A percentile compares a stretch with the other conserved stretches of the same genome.
Conservation (phyloP, 148 eudicot species). For the Spergularia marina region DNA sequence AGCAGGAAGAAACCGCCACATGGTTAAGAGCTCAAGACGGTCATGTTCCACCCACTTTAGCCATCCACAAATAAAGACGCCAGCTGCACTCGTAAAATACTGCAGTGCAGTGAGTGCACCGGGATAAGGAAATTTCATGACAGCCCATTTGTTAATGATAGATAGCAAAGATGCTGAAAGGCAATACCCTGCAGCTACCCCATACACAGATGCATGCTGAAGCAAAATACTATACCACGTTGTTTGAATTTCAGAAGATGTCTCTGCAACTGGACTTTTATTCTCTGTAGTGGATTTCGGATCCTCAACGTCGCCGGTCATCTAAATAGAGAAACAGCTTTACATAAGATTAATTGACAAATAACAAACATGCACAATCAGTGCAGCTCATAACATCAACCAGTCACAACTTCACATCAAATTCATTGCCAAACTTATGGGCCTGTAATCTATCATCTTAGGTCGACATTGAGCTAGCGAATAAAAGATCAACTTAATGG, state of each 20-base stretch:
- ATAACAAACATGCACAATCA: neutral
- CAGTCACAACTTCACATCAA: neutral
- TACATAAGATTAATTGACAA: neutral
- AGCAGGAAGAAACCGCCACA: constrained; percentile 93
- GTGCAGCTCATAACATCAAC: neutral
- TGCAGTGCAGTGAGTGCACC: constrained; percentile 92
- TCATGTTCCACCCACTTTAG: constrained; percentile 70
- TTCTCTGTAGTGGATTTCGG: constrained; percentile 37
- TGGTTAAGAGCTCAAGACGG: constrained; percentile 59
- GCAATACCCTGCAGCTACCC: constrained; percentile 92
- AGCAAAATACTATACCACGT: constrained; percentile 56
- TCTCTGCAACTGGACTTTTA: constrained; percentile 26
- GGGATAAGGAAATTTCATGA: constrained; percentile 94
- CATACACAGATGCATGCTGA: constrained; percentile 82
- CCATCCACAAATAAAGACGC: constrained; percentile 65
- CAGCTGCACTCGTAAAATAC: constrained; percentile 84
- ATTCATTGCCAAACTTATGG: neutral
- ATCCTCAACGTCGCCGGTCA: constrained; percentile 63
- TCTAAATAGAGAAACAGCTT: constrained; percentile 30
- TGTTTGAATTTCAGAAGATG: constrained; percentile 37
- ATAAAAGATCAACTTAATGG: no score
- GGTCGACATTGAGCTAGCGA: no score
- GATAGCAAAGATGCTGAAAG: constrained; percentile 87
- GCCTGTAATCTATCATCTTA: neutral
- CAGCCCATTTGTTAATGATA: constrained; percentile 93